Base-by-base conservation (phyloP, 176 grass and related monocot genomes). In the Carex littledalei region DNA sequence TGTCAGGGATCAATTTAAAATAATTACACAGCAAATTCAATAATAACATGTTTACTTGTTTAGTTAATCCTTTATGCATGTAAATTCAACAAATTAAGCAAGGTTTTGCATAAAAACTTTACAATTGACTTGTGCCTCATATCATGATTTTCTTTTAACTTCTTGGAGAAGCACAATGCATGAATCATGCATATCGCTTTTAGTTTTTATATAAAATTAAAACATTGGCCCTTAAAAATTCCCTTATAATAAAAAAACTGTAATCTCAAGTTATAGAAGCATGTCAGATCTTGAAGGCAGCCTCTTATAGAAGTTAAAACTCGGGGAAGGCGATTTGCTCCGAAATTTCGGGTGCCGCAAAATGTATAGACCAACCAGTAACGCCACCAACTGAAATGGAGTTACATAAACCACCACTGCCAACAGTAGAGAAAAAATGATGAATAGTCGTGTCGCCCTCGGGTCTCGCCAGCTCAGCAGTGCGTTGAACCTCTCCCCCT, bases 381-480 rank as follows among this genome's bases (percentile, higher is more conserved):
- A 71, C 2, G 81, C 83, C 24, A 91, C 86, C 5, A 93, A 70
- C 89, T 86, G 83, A 62, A 91, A 82, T 1, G 94, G 94, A 41
- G 91, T 96, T 0, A 93, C 68, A 86, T 88, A 96, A 0, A 96
- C 66, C 17, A 89, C 17, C 1, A 91, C 69, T 0, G 91, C 89
- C 2, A 87, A 1, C 9, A 93, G 0, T 1, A 93, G 86, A 21
- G 87, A 85, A 1, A 95, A 84, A 14, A 65, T 13, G 13, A 89
- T 58, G 86, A 89, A 91, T 70, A 95, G 71, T 34, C 68, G 4
- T 0, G 89, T 89, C 0, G 91, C 89, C 26, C 94, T 34, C 0
- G 89, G 94, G 55, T 95, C 94, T 1, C 89, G 69, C 94, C 94
- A 96, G 84, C 87, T 89, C 0, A 96, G 80, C 53, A 96, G 54